phyloP scores from a whole-genome alignment of 139 green algal genomes.

The Desmodesmus armatus region DNA sequence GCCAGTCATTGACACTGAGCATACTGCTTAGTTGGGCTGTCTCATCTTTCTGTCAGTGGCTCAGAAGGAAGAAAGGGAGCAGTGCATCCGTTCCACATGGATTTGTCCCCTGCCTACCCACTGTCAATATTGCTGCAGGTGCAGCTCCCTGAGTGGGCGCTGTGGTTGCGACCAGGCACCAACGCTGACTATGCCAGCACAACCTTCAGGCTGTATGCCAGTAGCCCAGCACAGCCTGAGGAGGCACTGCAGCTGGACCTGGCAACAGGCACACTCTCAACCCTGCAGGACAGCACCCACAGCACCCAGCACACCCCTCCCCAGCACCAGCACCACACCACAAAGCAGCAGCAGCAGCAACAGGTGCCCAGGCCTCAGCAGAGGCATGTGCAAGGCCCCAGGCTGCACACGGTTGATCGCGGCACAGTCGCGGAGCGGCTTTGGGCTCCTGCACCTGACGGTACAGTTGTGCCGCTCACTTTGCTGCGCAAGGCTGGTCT shows the following conservation, averaged over 20 bases:
- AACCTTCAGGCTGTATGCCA: constrained; percentile 15
- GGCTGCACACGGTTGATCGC: too few species aligned
- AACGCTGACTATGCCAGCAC: background rate
- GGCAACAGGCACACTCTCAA: background rate
- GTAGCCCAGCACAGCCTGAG: constrained; percentile 30
- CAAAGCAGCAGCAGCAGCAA: constrained; percentile 26
- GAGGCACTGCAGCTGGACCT: constrained; percentile 24
- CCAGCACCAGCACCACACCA: constrained; percentile 4
- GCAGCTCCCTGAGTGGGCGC: constrained; percentile 6
- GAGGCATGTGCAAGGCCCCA: background rate
- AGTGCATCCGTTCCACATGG: too few species aligned
- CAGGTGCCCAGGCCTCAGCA: background rate
- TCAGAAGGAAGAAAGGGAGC: too few species aligned
- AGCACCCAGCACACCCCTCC: background rate
- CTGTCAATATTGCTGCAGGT: constrained; percentile 7
- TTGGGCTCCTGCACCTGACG: constrained; percentile 25
- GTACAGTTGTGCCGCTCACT: constrained; percentile 32
- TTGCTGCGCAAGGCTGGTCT: constrained; percentile 17
- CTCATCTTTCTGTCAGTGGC: too few species aligned
- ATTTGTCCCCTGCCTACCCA: too few species aligned
- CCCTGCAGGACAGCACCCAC: background rate
- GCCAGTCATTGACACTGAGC: background rate
- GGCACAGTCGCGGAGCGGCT: too few species aligned
- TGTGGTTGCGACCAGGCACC: constrained; percentile 16
- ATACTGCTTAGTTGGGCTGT: too few species aligned